Evolutionary conservation across 2,329 filamentous ascomycete species (phyloP).

Genomic region (Diaporthe sp.): DNA sequence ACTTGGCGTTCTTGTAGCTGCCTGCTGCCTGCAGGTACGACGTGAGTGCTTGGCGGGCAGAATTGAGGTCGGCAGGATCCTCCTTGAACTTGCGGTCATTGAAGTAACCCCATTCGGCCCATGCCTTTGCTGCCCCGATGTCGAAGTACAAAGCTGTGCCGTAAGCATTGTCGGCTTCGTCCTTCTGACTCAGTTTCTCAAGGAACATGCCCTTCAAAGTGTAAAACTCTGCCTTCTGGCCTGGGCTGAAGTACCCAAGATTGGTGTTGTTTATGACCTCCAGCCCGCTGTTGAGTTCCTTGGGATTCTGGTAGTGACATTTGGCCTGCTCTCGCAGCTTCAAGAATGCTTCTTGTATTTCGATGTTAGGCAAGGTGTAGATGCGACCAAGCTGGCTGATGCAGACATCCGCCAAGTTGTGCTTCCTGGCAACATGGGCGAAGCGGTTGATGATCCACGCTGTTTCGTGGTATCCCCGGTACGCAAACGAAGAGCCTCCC

Average conservation of each 20-base stretch:
- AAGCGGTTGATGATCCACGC: constrained; percentile 99
- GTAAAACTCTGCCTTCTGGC: constrained; percentile 99
- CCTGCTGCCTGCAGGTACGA: constrained; percentile 97
- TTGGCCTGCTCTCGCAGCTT: constrained; percentile 99
- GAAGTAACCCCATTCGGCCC: constrained; percentile 99
- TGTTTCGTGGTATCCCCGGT: constrained; percentile 97
- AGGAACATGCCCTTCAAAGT: constrained; percentile 99
- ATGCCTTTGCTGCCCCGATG: constrained; percentile 94
- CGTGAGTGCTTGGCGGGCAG: constrained; percentile 91
- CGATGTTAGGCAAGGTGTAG: constrained; percentile 98
- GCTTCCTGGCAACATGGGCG: constrained; percentile 96
- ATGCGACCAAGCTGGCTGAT: constrained; percentile 97
- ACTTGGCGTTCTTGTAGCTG: constrained; percentile 97
- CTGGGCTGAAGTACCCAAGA: constrained; percentile 95
- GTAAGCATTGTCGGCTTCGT: constrained; percentile 93
- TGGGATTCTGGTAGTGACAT: constrained; percentile 96
- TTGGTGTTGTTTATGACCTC: constrained; percentile 99
- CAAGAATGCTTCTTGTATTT: constrained; percentile 98
- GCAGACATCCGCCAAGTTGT: constrained; percentile 96
- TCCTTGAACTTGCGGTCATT: constrained; percentile 97
- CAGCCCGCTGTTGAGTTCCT: constrained; percentile 90
- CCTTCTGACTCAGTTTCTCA: constrained; percentile 90
- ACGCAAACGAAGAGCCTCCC: constrained; percentile 93
- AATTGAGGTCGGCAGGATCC: constrained; percentile 83
- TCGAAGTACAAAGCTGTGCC: constrained; percentile 97